phyloP scores from a whole-genome alignment of 352 stramenopile species.

The Aphanomyces cochlioides region DNA sequence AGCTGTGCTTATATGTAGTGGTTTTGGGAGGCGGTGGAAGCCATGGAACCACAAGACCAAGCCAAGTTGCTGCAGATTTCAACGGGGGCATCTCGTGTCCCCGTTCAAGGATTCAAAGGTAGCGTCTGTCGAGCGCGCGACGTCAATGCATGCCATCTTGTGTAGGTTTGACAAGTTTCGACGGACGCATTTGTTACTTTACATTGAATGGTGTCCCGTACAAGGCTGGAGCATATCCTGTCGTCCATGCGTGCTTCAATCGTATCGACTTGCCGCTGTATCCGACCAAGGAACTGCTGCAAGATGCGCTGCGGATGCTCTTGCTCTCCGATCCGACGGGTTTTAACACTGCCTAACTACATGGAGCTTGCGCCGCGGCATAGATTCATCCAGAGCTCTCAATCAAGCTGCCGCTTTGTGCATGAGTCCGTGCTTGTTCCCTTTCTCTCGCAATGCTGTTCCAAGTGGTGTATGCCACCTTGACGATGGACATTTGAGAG shows the following conservation, averaged over 20 bases:
- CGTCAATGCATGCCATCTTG: neutral
- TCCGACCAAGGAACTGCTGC: constrained; percentile 83
- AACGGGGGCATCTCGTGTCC: constrained; percentile 79
- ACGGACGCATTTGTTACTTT: constrained; percentile 77
- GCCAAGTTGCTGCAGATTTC: constrained; percentile 82
- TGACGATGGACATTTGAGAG: too few species aligned
- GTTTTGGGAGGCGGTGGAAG: constrained; percentile 71
- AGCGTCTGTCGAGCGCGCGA: neutral
- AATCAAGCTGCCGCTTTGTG: too few species aligned
- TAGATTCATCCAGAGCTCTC: too few species aligned
- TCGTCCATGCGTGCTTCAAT: constrained; percentile 84
- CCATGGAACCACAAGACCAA: constrained; percentile 68
- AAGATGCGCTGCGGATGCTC: constrained; percentile 92
- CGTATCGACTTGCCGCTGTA: constrained; percentile 79
- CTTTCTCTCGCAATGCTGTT: too few species aligned
- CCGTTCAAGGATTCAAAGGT: constrained; percentile 77
- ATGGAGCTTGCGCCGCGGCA: too few species aligned
- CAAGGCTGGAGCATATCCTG: constrained; percentile 63
- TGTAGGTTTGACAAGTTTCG: constrained; percentile 67
- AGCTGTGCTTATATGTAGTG: constrained; percentile 44
- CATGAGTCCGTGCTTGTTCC: too few species aligned
- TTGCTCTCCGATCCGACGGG: constrained; percentile 96
- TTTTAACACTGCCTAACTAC: constrained; percentile 50
- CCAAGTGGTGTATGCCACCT: too few species aligned
- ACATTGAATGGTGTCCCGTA: constrained; percentile 51